These are phyloP conservation scores for Microdochium trichocladiopsis DNA, from an alignment of 2,329 filamentous ascomycete species.

Conservation along the genomic window DNA sequence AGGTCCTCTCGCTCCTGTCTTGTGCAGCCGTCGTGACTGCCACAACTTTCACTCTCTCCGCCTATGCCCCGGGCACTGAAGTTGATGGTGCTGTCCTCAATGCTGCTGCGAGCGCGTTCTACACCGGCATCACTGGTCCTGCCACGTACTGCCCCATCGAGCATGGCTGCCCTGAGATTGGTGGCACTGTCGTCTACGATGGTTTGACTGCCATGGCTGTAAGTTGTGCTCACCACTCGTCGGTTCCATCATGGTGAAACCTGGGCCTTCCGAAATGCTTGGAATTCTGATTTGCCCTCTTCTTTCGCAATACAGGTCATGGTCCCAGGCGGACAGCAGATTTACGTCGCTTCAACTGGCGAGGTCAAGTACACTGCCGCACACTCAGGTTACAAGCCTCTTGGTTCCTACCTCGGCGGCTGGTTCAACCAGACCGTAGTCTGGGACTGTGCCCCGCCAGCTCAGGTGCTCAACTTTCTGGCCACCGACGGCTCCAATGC, in stretches of 20 bases:
- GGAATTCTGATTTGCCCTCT: too few species aligned
- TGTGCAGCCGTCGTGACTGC: slow-evolving; percentile 10
- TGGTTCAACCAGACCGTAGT: slow-evolving; percentile 29
- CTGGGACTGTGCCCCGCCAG: slow-evolving; percentile 12
- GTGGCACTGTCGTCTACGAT: slow-evolving; percentile 15
- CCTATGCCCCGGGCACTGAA: slow-evolving; percentile 13
- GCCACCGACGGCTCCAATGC: slow-evolving; percentile 16
- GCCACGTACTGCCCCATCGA: slow-evolving; percentile 15
- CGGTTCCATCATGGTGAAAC: too few species aligned
- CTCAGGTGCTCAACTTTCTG: slow-evolving; percentile 17
- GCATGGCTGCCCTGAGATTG: slow-evolving; percentile 11
- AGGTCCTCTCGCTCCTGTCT: slow-evolving; percentile 3
- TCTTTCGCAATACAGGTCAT: too few species aligned
- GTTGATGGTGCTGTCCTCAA: slow-evolving; percentile 13
- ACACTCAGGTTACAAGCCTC: slow-evolving; percentile 44
- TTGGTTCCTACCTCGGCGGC: slow-evolving; percentile 39
- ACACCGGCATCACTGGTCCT: slow-evolving; percentile 13
- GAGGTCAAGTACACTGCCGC: slow-evolving; percentile 47
- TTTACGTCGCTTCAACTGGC: slow-evolving; percentile 50
- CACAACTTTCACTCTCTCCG: slow-evolving; percentile 14
- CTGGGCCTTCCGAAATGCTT: too few species aligned
- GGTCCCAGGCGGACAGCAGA: slow-evolving; percentile 56
- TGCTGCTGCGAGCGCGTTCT: slow-evolving; percentile 13
- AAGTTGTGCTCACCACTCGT: slow-evolving; percentile 3
- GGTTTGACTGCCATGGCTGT: slow-evolving; percentile 16